Conservation (phyloP, 2,329 filamentous ascomycete species). For the Stachybotrys echinatus region DNA sequence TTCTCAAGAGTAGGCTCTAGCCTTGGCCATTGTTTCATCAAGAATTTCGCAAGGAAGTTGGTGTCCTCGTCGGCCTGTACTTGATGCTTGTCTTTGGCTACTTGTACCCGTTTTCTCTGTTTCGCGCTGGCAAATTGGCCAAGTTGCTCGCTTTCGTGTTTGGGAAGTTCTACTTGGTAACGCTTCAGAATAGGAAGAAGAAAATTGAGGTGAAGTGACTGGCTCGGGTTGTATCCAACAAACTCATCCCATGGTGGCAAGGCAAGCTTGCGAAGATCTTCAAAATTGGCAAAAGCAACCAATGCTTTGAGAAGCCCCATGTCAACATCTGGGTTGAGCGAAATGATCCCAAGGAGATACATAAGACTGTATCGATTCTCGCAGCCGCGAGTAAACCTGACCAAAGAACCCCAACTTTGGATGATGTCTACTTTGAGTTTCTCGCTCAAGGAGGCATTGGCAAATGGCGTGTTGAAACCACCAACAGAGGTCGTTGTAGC, state of each 20-base stretch:
- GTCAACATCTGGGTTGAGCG: conserved; percentile 12
- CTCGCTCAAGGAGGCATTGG: conserved; percentile 12
- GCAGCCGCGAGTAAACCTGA: conserved; percentile 5
- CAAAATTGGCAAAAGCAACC: conserved; percentile 13
- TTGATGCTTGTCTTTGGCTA: conserved; percentile 12
- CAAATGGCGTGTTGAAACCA: conserved; percentile 10
- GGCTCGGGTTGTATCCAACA: conserved; percentile 12
- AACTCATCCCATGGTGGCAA: conserved; percentile 14
- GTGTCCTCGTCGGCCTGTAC: conserved; percentile 15
- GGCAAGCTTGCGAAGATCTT: conserved; percentile 10
- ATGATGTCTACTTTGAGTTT: conserved; percentile 11
- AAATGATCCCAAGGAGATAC: conserved; percentile 15
- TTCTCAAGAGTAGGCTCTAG: conserved; percentile 12
- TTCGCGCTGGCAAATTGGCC: conserved; percentile 15
- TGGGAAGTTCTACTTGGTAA: conserved; percentile 7
- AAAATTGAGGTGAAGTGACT: conserved; percentile 11
- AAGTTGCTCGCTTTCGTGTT: conserved; percentile 5
- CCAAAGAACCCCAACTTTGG: conserved; percentile 14
- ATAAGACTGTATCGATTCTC: conserved; percentile 12
- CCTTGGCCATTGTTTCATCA: conserved; percentile 18
- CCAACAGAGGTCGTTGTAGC: conserved; percentile 9
- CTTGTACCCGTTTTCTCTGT: conserved; percentile 12
- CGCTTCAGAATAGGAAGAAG: conserved; percentile 13
- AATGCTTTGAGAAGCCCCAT: conserved; percentile 13
- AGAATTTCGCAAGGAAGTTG: conserved; percentile 12